These are phyloP conservation scores for Eimeria praecox DNA, from an alignment of 169 alveolate species.

Conservation along the genomic window DNA sequence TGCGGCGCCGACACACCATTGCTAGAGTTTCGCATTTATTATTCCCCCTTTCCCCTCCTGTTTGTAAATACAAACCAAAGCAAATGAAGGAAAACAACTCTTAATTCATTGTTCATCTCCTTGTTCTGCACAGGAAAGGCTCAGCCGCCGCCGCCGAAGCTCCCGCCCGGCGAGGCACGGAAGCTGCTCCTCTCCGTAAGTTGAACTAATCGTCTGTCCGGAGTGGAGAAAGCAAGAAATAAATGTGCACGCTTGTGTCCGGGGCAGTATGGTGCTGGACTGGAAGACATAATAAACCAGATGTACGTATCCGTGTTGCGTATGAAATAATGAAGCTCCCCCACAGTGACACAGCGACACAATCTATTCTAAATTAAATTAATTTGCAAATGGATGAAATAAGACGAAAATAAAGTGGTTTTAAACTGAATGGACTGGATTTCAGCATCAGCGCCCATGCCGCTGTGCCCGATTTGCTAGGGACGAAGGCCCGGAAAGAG, in stretches of 20 bases:
- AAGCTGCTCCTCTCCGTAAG: conserved; percentile 69
- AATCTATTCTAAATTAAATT: not conserved
- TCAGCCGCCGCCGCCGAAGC: conserved; percentile 44
- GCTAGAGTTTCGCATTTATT: not conserved
- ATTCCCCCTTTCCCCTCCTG: not conserved
- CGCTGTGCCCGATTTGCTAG: conserved; percentile 63
- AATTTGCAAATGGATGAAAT: not conserved
- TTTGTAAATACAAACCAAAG: not conserved
- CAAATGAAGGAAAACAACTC: not conserved
- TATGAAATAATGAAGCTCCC: not conserved
- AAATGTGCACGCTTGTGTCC: too few relatives aligned
- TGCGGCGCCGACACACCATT: not conserved
- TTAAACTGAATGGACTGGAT: not conserved
- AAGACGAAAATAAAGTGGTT: not conserved
- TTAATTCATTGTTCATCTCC: not conserved
- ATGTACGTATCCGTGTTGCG: not conserved
- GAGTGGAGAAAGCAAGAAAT: not conserved
- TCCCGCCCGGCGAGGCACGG: conserved; percentile 48
- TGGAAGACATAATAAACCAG: conserved; percentile 49
- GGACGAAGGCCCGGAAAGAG: conserved; percentile 46
- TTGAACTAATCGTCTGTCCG: not conserved
- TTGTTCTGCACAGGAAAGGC: conserved; percentile 4
- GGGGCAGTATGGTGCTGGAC: conserved; percentile 58
- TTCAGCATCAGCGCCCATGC: conserved; percentile 73
- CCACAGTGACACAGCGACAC: not conserved